Base-by-base conservation (phyloP, 768 basidiomycete species). In the Boletus rubropictus region DNA sequence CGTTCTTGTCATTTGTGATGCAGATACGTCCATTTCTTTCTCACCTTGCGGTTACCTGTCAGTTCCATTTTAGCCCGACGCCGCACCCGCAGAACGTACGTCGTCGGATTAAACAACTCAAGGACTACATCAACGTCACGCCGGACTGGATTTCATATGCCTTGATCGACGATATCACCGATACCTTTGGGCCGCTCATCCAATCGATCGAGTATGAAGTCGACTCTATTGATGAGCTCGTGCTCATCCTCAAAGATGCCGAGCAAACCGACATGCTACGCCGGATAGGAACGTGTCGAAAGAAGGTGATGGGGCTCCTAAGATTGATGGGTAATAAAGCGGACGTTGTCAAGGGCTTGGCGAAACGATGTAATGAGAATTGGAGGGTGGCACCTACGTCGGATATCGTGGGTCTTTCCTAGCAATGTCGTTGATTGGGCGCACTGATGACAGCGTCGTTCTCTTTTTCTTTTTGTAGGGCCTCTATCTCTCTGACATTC, bases 131-230 rank as follows among this genome's bases (percentile, higher is more conserved):
- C 65, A 86, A 79, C 53, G 96, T 98, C 60, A 98, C 96, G 8
- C 95, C 94, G 4, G 96, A 99, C 71, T 99, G 96, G 96, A 99
- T 99, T 55, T 97, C 94, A 5, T 99, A 99, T 59, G 96, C 96
- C 9, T 80, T 99, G 50, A 99, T 99, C 62, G 96, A 99, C 69
- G 96, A 99, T 69, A 98, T 99, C 65, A 98, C 96, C 39, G 96
- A 99, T 62, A 95, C 93, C 8, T 99, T 99, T 64, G 96, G 96
- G 12, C 96, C 96, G 5, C 79, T 99, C 48, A 98, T 99, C 59
- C 96, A 98, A 67, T 84, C 85, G 63, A 99, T 98, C 67, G 96
- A 99, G 66, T 98, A 98, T 57, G 96, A 99, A 69, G 96, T 99
- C 68, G 96, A 99, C 69, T 90, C 86, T 51, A 98, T 99, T 52